phyloP scores from a whole-genome alignment of 257 asterid genomes.

The Nicotiana undulata region DNA sequence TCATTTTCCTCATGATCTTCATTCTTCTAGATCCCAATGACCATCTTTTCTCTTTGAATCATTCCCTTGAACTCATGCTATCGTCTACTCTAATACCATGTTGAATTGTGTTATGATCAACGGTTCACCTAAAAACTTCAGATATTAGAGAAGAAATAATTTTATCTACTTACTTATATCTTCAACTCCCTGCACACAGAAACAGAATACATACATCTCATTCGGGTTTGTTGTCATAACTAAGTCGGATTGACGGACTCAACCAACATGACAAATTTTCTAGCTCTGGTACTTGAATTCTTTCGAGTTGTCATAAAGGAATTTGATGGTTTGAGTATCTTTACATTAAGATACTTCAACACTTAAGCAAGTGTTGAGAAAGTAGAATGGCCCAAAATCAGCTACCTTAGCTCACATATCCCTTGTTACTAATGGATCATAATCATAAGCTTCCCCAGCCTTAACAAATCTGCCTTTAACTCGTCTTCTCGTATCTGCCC shows the following conservation, averaged over 20 bases:
- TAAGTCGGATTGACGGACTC: no score
- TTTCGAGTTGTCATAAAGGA: neutral
- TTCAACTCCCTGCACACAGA: neutral
- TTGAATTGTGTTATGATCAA: neutral
- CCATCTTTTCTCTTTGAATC: slow-evolving; percentile 20
- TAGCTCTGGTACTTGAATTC: neutral
- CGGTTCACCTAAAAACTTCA: neutral
- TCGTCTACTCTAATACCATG: neutral
- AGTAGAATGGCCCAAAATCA: neutral
- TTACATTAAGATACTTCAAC: neutral
- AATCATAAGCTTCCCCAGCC: slow-evolving; percentile 52
- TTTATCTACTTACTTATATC: neutral
- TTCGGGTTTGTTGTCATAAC: no score
- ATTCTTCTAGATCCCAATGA: slow-evolving; percentile 6
- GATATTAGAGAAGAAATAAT: neutral
- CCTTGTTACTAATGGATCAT: slow-evolving; percentile 33
- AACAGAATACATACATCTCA: no score
- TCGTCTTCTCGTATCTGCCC: slow-evolving; percentile 81
- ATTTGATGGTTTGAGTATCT: neutral
- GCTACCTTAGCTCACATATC: slow-evolving; percentile 17
- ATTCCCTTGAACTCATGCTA: slow-evolving; percentile 10
- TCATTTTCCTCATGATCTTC: slow-evolving; percentile 13
- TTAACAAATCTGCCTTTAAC: slow-evolving; percentile 87
- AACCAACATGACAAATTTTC: no score
- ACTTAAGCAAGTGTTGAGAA: neutral